phyloP scores from a whole-genome alignment of 169 alveolate species.

The Cryptosporidium viatorum region DNA sequence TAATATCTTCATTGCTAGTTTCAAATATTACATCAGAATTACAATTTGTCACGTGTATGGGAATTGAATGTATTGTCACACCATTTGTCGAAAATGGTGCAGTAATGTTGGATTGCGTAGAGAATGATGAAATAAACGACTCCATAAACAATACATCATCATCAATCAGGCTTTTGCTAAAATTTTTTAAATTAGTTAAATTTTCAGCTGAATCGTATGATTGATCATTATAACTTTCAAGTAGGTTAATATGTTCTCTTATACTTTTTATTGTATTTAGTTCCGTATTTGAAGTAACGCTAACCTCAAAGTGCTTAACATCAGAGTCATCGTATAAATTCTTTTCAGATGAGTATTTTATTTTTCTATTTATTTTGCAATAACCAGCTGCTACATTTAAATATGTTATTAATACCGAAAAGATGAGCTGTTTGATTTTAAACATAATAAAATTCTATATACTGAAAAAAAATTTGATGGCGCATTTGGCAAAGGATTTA shows the following conservation, averaged over 20 bases:
- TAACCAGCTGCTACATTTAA: not conserved
- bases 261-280: constrained; percentile 25
- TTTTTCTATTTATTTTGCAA: not conserved
- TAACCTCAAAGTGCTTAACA: constrained; percentile 40
- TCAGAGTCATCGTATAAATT: not conserved
- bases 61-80: constrained; percentile 31
- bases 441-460: not conserved
- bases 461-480: not conserved
- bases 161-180: constrained; percentile 7
- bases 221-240: constrained; percentile 20
- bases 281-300: constrained; percentile 25
- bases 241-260: constrained; percentile 19
- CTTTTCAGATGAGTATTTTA: not conserved
- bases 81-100: constrained; percentile 69
- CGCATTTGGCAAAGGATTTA: constrained; percentile 3
- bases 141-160: constrained; percentile 55
- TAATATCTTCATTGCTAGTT: constrained; percentile 14
- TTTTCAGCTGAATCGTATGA: not conserved
- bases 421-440: not conserved
- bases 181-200: not conserved
- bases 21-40: constrained; percentile 19
- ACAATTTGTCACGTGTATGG: constrained; percentile 4
- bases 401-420: not conserved
- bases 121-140: constrained; percentile 61
- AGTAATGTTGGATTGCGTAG: constrained; percentile 40